Evolutionary conservation across 2,329 filamentous ascomycete species (phyloP).

Genomic region (Fusarium austroafricanum): DNA sequence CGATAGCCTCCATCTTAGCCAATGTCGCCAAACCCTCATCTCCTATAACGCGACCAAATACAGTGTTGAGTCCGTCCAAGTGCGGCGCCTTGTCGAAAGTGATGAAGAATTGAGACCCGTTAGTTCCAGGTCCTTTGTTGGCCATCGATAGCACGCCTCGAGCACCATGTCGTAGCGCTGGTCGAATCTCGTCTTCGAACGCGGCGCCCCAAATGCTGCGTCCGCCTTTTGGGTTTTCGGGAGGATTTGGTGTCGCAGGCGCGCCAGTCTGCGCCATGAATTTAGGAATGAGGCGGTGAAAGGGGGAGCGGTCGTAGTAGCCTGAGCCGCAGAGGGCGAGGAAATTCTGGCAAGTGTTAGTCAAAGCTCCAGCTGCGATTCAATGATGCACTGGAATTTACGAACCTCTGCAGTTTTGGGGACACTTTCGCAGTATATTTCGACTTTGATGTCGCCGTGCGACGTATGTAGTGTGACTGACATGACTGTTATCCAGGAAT

Average conservation of each 20-base stretch:
- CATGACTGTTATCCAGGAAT: slow-evolving; percentile 54
- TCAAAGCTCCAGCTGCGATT: slow-evolving; percentile 1
- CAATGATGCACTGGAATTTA: slow-evolving; percentile 4
- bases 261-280: slow-evolving; percentile 87
- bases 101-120: slow-evolving; percentile 85
- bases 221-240: slow-evolving; percentile 74
- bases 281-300: slow-evolving; percentile 82
- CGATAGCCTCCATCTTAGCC: slow-evolving; percentile 75
- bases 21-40: slow-evolving; percentile 74
- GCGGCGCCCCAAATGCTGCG: slow-evolving; percentile 77
- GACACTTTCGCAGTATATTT: slow-evolving; percentile 94
- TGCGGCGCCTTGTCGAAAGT: slow-evolving; percentile 82
- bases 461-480: slow-evolving; percentile 85
- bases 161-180: slow-evolving; percentile 73
- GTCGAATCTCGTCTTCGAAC: slow-evolving; percentile 86
- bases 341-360: slow-evolving; percentile 73
- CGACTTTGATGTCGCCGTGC: slow-evolving; percentile 90
- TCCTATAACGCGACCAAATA: slow-evolving; percentile 80
- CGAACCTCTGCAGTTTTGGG: slow-evolving; percentile 88
- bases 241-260: slow-evolving; percentile 62
- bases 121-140: slow-evolving; percentile 79
- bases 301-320: slow-evolving; percentile 80
- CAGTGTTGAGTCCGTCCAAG: slow-evolving; percentile 85
- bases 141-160: slow-evolving; percentile 82
- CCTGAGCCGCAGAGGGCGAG: slow-evolving; percentile 84